Evolutionary conservation across 495 filamentous ascomycete species (phyloP), one percentile per base, ranked within the genome.

Genomic region (Chaetomium cochliodes): DNA sequence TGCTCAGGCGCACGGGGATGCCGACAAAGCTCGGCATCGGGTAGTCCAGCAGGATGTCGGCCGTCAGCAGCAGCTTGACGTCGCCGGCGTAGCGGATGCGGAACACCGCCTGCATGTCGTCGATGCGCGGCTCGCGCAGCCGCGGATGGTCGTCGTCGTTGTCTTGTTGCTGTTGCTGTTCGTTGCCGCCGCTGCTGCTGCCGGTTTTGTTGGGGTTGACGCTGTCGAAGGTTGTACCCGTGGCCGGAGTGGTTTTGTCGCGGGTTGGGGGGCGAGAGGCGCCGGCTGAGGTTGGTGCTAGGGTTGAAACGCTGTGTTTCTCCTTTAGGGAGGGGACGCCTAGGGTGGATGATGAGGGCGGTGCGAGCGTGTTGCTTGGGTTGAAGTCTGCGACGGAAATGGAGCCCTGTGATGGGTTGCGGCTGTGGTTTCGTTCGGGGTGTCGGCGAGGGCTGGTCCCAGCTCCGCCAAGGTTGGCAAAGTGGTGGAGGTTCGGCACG

Each of bases 1-100:
- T 92, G 66, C 93, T 93, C 3, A 98, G 81, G 69, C 91, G 90
- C 15, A 98, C 80, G 0, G 94, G 94, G 20, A 98, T 90, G 2
- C 92, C 91, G 12, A 96, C 94, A 68, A 98, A 98, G 76, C 88
- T 92, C 13, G 92, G 92, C 89, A 97, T 96, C 0, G 94, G 94
- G 73, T 98, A 98, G 77, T 98, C 94, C 33, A 98, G 89, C 22
- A 98, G 80, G 47, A 98, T 92, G 72, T 97, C 92, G 0, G 94
- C 92, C 16, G 94, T 97, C 22, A 98, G 79, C 54, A 91, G 91
- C 5, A 98, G 81, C 54, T 87, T 86, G 28, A 98, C 81, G 65
- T 96, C 88, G 0, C 94, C 94, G 1, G 85, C 82, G 74, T 98
- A 98, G 53, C 87, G 86, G 39, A 92, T 92, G 68, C 92, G 92